These are phyloP conservation scores for Bacterosira constricta DNA, from an alignment of 108 stramenopile species.

Conservation along the genomic window DNA sequence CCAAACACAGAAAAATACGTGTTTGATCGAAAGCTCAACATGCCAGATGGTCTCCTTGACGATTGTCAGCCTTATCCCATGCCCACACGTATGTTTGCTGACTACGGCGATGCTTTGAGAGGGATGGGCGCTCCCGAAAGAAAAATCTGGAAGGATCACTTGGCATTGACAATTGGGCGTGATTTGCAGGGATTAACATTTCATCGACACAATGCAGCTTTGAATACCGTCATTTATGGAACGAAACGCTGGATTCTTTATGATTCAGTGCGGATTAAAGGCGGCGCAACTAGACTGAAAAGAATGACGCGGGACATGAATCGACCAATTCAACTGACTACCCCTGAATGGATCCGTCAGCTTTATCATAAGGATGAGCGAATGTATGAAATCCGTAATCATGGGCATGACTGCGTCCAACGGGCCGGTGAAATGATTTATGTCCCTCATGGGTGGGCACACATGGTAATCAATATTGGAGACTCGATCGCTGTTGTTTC, in stretches of 20 bases:
- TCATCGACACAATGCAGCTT: slow-evolving; percentile 85
- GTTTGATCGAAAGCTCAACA: slow-evolving; percentile 38
- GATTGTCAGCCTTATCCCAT: slow-evolving; percentile 40
- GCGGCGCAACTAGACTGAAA: slow-evolving; percentile 86
- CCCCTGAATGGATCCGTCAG: slow-evolving; percentile 36
- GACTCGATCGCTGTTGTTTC: slow-evolving; percentile 89
- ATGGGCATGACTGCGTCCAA: slow-evolving; percentile 94
- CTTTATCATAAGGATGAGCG: slow-evolving; percentile 37
- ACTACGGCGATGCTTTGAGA: neutral
- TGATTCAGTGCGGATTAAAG: slow-evolving; percentile 95
- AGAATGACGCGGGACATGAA: slow-evolving; percentile 76
- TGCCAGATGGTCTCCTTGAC: slow-evolving; percentile 33
- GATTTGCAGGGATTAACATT: slow-evolving; percentile 48
- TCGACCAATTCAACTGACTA: slow-evolving; percentile 32
- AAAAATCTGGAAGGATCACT: slow-evolving; percentile 46
- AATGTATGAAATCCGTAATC: slow-evolving; percentile 35
- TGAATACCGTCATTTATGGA: slow-evolving; percentile 95
- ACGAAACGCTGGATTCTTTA: slow-evolving; percentile 98
- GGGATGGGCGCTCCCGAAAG: slow-evolving; percentile 9
- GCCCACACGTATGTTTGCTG: slow-evolving; percentile 40
- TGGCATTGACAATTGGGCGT: slow-evolving; percentile 44
- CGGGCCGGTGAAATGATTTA: slow-evolving; percentile 94
- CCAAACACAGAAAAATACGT: slow-evolving; percentile 28
- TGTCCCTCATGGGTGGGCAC: slow-evolving; percentile 97
- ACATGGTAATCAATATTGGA: slow-evolving; percentile 96